Percentiles rank a stretch among this genome's conserved stretches.
Evolutionary conservation across 2,329 filamentous ascomycete genomes (phyloP).

Genomic region (Penicillium sp.): DNA sequence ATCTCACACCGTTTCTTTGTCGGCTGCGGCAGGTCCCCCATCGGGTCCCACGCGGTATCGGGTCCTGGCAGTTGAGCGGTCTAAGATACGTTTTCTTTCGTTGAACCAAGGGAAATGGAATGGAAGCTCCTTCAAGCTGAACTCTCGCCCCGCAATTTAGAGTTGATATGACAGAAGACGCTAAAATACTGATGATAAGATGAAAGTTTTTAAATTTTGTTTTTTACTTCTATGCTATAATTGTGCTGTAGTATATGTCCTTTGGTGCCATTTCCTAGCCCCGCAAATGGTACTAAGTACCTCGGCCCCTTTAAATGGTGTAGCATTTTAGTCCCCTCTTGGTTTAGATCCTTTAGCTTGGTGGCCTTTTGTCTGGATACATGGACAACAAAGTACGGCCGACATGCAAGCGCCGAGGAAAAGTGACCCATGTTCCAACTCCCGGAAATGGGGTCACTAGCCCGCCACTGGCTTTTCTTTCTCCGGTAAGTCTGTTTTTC

Average conservation of each 20-base stretch:
- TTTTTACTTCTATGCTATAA: neutral
- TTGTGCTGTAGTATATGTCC: neutral
- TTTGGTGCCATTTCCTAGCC: neutral
- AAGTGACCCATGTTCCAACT: neutral
- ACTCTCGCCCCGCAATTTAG: conserved; percentile 21
- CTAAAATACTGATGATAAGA: conserved; percentile 24
- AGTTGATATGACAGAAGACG: conserved; percentile 25
- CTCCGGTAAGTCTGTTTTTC: neutral
- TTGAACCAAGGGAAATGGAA: neutral
- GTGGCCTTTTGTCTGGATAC: neutral
- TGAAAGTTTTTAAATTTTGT: conserved; percentile 6
- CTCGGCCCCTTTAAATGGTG: neutral
- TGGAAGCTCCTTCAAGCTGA: neutral
- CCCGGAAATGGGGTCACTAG: neutral
- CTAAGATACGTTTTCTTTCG: neutral
- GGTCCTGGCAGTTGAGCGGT: conserved; percentile 14
- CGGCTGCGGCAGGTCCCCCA: neutral
- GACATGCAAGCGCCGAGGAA: neutral
- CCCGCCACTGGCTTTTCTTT: neutral
- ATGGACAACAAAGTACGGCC: neutral
- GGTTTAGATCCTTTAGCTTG: neutral
- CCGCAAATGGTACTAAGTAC: neutral
- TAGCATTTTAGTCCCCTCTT: neutral
- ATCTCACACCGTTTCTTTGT: conserved; percentile 23
- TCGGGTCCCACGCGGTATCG: neutral